Conservation (phyloP, 1,284 basidiomycete species). For the Ganoderma lingzhi region DNA sequence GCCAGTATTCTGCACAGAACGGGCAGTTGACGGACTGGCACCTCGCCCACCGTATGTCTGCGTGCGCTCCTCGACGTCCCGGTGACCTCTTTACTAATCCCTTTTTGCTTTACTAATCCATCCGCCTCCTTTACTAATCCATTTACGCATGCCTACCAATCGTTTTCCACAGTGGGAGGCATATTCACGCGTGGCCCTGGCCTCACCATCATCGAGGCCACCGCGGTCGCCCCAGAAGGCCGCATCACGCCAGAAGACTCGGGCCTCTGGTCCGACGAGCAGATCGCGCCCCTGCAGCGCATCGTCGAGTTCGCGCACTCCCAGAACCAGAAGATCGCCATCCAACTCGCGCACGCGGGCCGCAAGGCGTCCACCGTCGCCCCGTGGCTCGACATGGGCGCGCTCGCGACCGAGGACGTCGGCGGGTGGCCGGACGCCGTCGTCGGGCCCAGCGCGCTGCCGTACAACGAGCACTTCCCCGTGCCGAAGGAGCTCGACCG, state of each 20-base stretch:
- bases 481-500: constrained; percentile 60
- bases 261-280: constrained; percentile 79
- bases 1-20: constrained; percentile 75
- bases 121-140: not conserved
- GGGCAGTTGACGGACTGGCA: constrained; percentile 80
- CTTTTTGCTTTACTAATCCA: not conserved
- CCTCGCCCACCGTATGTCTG: constrained; percentile 67
- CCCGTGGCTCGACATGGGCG: constrained; percentile 60
- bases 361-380: constrained; percentile 74
- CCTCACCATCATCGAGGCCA: constrained; percentile 72
- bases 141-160: not conserved
- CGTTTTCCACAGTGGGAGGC: constrained; percentile 41
- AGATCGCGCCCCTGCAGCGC: constrained; percentile 69
- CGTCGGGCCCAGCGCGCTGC: constrained; percentile 68
- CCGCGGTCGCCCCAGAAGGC: constrained; percentile 79
- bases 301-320: constrained; percentile 75
- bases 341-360: constrained; percentile 84
- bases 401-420: constrained; percentile 48
- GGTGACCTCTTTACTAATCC: constrained; percentile 2
- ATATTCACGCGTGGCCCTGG: constrained; percentile 61
- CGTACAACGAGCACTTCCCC: constrained; percentile 36
- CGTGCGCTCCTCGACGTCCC: not conserved
- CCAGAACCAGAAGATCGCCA: constrained; percentile 69
- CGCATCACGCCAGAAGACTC: constrained; percentile 76
- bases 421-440: constrained; percentile 71